A percentile compares a stretch with the other conserved stretches of the same genome.
These are phyloP conservation scores for Apiospora malaysiana DNA, from an alignment of 2,329 filamentous ascomycete genomes.

Conservation along the genomic window DNA sequence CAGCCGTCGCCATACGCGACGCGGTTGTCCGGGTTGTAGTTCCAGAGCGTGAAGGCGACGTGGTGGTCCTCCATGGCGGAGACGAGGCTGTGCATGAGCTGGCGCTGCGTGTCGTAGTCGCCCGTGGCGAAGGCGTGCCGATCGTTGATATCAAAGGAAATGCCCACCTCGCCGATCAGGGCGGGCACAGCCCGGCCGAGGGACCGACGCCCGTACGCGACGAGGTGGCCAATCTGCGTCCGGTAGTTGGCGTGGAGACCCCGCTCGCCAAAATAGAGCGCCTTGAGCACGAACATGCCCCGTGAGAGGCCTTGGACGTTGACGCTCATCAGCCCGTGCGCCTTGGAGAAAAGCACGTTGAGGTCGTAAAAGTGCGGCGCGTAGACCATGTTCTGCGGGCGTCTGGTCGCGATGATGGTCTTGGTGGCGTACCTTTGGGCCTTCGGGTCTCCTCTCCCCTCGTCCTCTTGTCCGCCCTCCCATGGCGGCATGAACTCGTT, in stretches of 20 bases:
- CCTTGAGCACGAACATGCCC: conserved; percentile 47
- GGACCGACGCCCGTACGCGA: conserved; percentile 40
- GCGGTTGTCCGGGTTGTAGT: conserved; percentile 47
- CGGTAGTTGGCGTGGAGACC: conserved; percentile 47
- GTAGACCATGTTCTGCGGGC: conserved; percentile 45
- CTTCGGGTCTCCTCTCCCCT: not conserved
- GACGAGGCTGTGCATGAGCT: conserved; percentile 47
- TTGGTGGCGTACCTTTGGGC: conserved; percentile 36
- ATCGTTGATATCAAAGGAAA: conserved; percentile 48
- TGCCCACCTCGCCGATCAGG: conserved; percentile 48
- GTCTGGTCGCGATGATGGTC: conserved; percentile 35
- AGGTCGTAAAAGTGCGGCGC: conserved; percentile 51
- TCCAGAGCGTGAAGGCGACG: conserved; percentile 46
- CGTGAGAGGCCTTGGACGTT: conserved; percentile 48
- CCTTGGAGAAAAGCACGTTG: conserved; percentile 46
- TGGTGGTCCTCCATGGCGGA: conserved; percentile 47
- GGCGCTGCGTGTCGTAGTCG: conserved; percentile 45
- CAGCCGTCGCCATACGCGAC: conserved; percentile 48
- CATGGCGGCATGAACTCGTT: conserved; percentile 49
- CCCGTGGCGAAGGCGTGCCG: conserved; percentile 44
- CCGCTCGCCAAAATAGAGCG: conserved; percentile 46
- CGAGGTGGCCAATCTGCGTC: conserved; percentile 44
- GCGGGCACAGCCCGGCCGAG: conserved; percentile 41
- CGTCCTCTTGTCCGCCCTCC: conserved; percentile 29
- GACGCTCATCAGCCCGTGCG: conserved; percentile 44